phyloP scores from a whole-genome alignment of 1,139 yeast genomes.

The Debaryomycetaceae sp. region DNA sequence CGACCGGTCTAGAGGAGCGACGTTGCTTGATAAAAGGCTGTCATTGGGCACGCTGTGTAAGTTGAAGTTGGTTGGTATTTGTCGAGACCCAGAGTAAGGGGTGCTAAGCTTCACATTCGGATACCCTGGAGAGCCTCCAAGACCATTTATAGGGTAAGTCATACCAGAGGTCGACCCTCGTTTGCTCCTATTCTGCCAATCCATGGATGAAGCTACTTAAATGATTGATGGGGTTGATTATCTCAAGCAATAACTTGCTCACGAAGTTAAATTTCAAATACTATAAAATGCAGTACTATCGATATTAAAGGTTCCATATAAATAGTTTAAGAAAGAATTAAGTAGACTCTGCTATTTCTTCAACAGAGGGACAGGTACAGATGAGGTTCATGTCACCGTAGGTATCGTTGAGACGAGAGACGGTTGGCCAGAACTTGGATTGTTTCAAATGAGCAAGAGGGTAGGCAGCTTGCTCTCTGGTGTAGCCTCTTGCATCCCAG shows the following conservation, averaged over 20 bases:
- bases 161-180: conserved; percentile 2
- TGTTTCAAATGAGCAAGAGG: conserved; percentile 72
- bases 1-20: conserved; percentile 27
- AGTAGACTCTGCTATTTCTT: conserved; percentile 47
- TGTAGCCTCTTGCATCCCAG: conserved; percentile 79
- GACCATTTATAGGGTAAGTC: neutral
- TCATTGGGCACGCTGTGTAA: conserved; percentile 7
- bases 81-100: conserved; percentile 1
- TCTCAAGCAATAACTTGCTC: too few relatives aligned
- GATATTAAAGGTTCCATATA: conserved; percentile 1
- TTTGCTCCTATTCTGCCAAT: conserved; percentile 4
- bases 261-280: neutral
- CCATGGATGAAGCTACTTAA: conserved; percentile 1
- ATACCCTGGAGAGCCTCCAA: neutral
- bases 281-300: neutral
- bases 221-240: too few relatives aligned
- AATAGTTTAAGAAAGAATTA: neutral
- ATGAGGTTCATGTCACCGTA: conserved; percentile 90
- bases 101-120: conserved; percentile 1
- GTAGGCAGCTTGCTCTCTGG: conserved; percentile 91
- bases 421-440: conserved; percentile 93
- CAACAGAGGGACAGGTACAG: conserved; percentile 90
- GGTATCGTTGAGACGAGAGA: conserved; percentile 87
- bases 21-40: conserved; percentile 1
- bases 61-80: conserved; percentile 8